phyloP scores from a whole-genome alignment of 306 rosid species.

The apple (Malus domestica) region ASM211411v1 NC_041803.1:19027501-19028000 shows the following conservation, averaged over 20 bases:
- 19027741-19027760: constrained; percentile 45
- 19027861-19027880: constrained; percentile 11
- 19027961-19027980: neutral
- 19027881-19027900: neutral
- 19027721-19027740: constrained; percentile 87
- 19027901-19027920: neutral
- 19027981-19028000: neutral
- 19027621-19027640: constrained; percentile 41
- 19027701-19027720: constrained; percentile 40
- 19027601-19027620: constrained; percentile 34
- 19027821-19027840: neutral
- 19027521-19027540: constrained; percentile 67
- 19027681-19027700: constrained; percentile 51
- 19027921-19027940: neutral
- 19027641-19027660: constrained; percentile 64
- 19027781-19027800: constrained; percentile 21
- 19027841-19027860: neutral
- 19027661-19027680: constrained; percentile 48
- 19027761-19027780: constrained; percentile 31
- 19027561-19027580: constrained; percentile 53
- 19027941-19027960: neutral
- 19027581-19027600: constrained; percentile 63
- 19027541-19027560: constrained; percentile 36
- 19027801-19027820: neutral
- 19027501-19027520: constrained; percentile 82